Evolutionary conservation across 2,329 filamentous ascomycete genomes (phyloP).

Genomic region (Fusarium penzigii): DNA sequence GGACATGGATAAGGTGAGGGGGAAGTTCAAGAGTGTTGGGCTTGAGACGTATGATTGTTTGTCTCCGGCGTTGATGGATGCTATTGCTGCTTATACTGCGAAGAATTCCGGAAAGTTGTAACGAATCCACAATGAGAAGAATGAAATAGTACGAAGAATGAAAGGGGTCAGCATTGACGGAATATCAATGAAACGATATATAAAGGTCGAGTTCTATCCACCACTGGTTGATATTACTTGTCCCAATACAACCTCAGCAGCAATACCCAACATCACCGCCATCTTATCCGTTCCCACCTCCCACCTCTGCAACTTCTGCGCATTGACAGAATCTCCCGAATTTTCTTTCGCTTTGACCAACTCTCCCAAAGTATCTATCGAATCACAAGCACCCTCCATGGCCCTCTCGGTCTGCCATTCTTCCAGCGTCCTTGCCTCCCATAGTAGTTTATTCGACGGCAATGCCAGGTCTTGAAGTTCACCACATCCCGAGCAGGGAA

Average conservation of each 20-base stretch:
- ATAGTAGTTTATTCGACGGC: slow-evolving; percentile 19
- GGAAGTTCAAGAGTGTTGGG: slow-evolving; percentile 53
- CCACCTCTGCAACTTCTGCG: slow-evolving; percentile 23
- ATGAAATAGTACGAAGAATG: no score
- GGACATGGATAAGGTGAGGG: slow-evolving; percentile 56
- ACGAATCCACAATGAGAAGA: no score
- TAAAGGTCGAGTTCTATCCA: no score
- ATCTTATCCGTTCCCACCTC: slow-evolving; percentile 29
- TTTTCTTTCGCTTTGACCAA: slow-evolving; percentile 8
- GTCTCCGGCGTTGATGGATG: slow-evolving; percentile 64
- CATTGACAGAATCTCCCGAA: not conserved
- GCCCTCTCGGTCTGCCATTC: slow-evolving; percentile 29
- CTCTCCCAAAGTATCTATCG: slow-evolving; percentile 20
- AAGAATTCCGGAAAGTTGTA: slow-evolving; percentile 38
- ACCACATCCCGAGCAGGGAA: slow-evolving; percentile 4
- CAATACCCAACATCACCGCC: slow-evolving; percentile 23
- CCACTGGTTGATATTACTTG: not conserved
- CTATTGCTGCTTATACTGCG: slow-evolving; percentile 55
- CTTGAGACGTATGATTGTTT: slow-evolving; percentile 65
- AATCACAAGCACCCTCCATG: slow-evolving; percentile 12
- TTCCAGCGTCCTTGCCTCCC: slow-evolving; percentile 27
- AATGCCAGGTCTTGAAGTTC: slow-evolving; percentile 14
- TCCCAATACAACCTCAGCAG: slow-evolving; percentile 20
- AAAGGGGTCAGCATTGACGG: no score
- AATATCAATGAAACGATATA: no score